Percentiles rank a stretch among this genome's conserved stretches.
These are phyloP conservation scores for Vishniacozyma victoriae DNA, from an alignment of 768 basidiomycete genomes.

Conservation along the genomic window DNA sequence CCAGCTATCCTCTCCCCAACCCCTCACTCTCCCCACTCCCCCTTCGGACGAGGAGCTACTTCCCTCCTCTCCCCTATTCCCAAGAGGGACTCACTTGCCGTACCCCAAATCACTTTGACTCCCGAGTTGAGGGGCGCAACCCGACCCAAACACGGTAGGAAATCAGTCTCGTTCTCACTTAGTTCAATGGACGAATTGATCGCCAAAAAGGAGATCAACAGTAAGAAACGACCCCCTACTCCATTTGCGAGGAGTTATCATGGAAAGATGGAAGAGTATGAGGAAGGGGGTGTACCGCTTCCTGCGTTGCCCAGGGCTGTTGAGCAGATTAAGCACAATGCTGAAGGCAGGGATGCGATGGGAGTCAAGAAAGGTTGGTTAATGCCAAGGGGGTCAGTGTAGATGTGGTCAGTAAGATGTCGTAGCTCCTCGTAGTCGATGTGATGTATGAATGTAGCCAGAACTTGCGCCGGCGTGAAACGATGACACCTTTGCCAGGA, in stretches of 20 bases:
- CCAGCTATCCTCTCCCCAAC: constrained; percentile 35
- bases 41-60: no score
- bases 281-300: no score
- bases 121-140: background rate
- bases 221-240: background rate
- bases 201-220: background rate
- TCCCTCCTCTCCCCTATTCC: constrained; percentile 1
- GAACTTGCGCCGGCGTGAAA: no score
- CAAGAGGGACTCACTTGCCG: background rate
- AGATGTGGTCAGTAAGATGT: no score
- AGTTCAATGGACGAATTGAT: background rate
- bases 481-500: no score
- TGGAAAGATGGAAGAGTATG: no score
- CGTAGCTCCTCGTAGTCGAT: no score
- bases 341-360: background rate
- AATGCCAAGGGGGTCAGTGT: no score
- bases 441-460: no score
- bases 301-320: no score
- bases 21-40: no score
- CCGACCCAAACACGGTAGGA: constrained; percentile 4
- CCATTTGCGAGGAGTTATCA: no score
- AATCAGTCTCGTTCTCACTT: constrained; percentile 17
- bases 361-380: background rate
- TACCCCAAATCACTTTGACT: background rate
- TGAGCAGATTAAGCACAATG: background rate